Evolutionary conservation across 139 green algal genomes (phyloP), one percentile per base, ranked within the genome.

Genomic region (Chlorella sp.): DNA sequence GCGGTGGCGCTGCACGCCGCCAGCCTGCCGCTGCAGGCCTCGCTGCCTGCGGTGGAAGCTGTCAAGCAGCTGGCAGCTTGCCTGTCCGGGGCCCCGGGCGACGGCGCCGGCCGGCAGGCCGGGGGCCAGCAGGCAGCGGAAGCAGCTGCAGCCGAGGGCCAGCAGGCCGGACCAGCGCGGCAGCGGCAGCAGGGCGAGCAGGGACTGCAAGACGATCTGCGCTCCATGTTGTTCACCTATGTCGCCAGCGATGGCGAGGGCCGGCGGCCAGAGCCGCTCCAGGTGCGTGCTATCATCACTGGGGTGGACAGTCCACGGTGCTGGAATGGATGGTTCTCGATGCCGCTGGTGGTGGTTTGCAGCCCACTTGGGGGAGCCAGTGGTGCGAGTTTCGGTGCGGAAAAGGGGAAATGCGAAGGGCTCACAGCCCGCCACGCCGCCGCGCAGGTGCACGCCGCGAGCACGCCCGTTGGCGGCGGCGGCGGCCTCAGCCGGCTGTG

Each of bases 11-110:
- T 72, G 17, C 31, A 68, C 5, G 42, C 42, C 1, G 33, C 46
- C 9, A 17, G 41, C 33, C 55, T 84, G 56, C 43, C 67, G 17
- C 41, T 79, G 5, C 40, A 74, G 1, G 27, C 77, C 2, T 84
- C 79, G 14, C 36, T 77, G 4, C 67, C 74, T 5, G 61, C 74
- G 14, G 53, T 75, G 8, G 41, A 21, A 6, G 63, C 59, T n/a
- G 9, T 81, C 14, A 29, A 75, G 68, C 48, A 46, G 33, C 9
- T 51, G 36, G 7, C 36, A 50, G 36, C 61, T 27, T 7, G 61
- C 59, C n/a, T n/a, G n/a, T n/a, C n/a, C n/a, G n/a, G n/a, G n/a
- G n/a, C n/a, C n/a, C n/a, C n/a, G n/a, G n/a, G n/a, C n/a, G n/a
- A n/a, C n/a, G 46, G 46, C 46, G 46, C 46, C 14, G 14, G 14